A percentile compares a stretch with the other conserved stretches of the same genome.
Conservation (phyloP, 305 asterid genomes). For the Caryopteris hybrid region DNA sequence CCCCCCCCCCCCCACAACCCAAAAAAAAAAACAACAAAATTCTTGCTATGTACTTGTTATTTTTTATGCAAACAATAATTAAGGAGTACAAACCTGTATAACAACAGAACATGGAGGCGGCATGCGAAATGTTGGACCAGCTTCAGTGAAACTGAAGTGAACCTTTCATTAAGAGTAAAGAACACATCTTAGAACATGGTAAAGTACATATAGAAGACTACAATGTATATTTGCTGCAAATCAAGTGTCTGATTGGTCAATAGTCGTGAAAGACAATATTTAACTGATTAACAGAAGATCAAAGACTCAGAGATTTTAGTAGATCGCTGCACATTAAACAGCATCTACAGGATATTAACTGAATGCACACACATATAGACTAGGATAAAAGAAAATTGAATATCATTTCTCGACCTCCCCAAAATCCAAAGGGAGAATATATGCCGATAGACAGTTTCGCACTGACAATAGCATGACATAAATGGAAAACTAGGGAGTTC, state of each 20-base stretch:
- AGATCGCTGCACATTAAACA: neutral
- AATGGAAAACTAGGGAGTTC: neutral
- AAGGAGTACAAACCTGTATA: constrained; percentile 56
- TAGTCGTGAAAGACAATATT: neutral
- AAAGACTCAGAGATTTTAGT: too few relatives aligned
- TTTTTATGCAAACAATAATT: neutral
- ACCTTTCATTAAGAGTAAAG: constrained; percentile 48
- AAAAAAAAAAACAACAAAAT: too few relatives aligned
- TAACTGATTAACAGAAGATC: neutral
- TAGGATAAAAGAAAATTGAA: neutral
- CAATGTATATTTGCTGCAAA: neutral
- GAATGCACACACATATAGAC: neutral
- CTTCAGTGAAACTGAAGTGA: constrained; percentile 60
- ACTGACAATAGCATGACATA: neutral
- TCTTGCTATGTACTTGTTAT: too few relatives aligned
- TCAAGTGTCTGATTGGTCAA: neutral
- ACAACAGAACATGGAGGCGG: constrained; percentile 90
- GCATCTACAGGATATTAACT: neutral
- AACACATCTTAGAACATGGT: constrained; percentile 17
- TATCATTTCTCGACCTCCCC: neutral
- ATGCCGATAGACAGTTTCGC: neutral
- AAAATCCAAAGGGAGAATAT: neutral
- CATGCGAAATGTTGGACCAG: constrained; percentile 69
- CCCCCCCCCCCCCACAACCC: too few relatives aligned
- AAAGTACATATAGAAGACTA: constrained; percentile 5